A percentile compares a stretch with the other conserved stretches of the same genome.
phyloP scores from a whole-genome alignment of 352 stramenopile species.

The Thraustochytrium sp. region DNA sequence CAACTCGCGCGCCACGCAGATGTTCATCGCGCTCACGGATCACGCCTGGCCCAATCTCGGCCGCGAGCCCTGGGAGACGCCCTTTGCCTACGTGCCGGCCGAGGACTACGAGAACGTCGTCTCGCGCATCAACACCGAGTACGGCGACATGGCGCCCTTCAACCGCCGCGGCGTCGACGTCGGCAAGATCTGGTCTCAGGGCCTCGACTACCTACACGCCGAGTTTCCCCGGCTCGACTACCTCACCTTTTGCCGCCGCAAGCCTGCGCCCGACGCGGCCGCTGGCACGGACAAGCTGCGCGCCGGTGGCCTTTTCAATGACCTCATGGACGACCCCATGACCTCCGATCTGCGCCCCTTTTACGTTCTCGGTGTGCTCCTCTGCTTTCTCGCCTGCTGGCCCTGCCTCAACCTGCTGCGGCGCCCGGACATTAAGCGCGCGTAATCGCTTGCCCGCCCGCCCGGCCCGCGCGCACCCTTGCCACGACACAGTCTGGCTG shows the following conservation, averaged over 20 bases:
- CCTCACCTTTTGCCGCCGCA: neutral
- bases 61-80: slow-evolving; percentile 22
- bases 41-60: neutral
- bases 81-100: neutral
- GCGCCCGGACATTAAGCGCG: neutral
- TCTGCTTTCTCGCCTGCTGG: neutral
- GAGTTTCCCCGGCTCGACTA: slow-evolving; percentile 45
- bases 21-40: slow-evolving; percentile 67
- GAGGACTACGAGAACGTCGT: neutral
- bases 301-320: neutral
- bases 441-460: neutral
- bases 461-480: neutral
- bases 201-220: slow-evolving; percentile 44
- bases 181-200: slow-evolving; percentile 46
- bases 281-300: neutral
- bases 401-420: neutral
- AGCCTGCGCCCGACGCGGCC: neutral
- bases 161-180: slow-evolving; percentile 38
- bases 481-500: neutral
- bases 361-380: neutral
- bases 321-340: neutral
- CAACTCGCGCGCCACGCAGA: slow-evolving; percentile 65
- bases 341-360: neutral
- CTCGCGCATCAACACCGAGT: slow-evolving; percentile 3
- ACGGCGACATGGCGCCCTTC: slow-evolving; percentile 46